These are phyloP conservation scores for Calocybe gambosa DNA, from an alignment of 1,284 basidiomycete species.

Conservation along the genomic window DNA sequence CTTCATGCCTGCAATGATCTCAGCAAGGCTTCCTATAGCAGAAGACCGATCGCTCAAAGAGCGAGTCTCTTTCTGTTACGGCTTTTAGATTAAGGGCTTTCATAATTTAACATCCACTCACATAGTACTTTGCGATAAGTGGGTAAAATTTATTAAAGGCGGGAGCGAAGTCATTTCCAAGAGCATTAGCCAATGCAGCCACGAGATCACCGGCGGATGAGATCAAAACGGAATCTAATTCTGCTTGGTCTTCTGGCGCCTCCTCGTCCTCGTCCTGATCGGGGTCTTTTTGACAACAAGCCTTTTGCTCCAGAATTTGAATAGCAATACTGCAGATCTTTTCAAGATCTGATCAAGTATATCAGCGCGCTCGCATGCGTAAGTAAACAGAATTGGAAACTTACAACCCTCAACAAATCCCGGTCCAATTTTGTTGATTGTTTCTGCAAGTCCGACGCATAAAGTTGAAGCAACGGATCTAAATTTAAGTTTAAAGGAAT, in stretches of 20 bases:
- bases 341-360: constrained; percentile 57
- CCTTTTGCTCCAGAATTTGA: constrained; percentile 88
- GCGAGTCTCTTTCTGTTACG: constrained; percentile 68
- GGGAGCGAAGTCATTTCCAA: constrained; percentile 82
- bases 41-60: constrained; percentile 90
- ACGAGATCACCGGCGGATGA: constrained; percentile 95
- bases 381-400: constrained; percentile 24
- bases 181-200: constrained; percentile 80
- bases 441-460: constrained; percentile 85
- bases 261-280: constrained; percentile 88
- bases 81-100: constrained; percentile 11
- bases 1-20: constrained; percentile 94
- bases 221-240: constrained; percentile 95
- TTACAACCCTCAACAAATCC: constrained; percentile 71
- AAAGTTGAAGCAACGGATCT: constrained; percentile 86
- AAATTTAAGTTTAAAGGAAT: constrained; percentile 18
- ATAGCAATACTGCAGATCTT: constrained; percentile 74
- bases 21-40: constrained; percentile 90
- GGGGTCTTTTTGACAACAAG: constrained; percentile 93
- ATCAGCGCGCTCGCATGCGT: not conserved
- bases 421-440: constrained; percentile 87
- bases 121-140: constrained; percentile 90
- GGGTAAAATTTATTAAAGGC: constrained; percentile 87
- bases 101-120: constrained; percentile 34
- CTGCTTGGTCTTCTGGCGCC: constrained; percentile 80